A percentile compares a stretch with the other conserved stretches of the same genome.
Evolutionary conservation across 768 basidiomycete genomes (phyloP).

Genomic region (Suillus placidus): DNA sequence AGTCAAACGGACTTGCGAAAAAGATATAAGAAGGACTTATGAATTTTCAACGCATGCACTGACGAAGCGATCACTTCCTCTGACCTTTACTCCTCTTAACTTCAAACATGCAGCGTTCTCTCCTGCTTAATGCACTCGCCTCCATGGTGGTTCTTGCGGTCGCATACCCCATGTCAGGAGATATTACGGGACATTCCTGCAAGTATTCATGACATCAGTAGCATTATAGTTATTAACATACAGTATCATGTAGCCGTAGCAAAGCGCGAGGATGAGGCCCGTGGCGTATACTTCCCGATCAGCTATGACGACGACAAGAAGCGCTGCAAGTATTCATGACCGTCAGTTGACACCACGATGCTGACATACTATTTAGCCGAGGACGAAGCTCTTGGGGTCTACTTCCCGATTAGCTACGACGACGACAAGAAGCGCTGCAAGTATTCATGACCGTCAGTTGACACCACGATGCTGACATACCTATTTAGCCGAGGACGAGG

Average conservation of each 20-base stretch:
- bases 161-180: not conserved
- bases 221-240: not conserved
- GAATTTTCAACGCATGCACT: not conserved
- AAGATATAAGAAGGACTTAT: not conserved
- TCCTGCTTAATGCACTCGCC: not conserved
- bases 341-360: not conserved
- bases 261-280: not conserved
- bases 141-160: not conserved
- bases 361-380: not conserved
- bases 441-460: too few relatives aligned
- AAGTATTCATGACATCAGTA: not conserved
- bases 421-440: too few relatives aligned
- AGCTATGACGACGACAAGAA: not conserved
- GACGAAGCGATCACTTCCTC: not conserved
- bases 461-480: too few relatives aligned
- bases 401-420: too few relatives aligned
- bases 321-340: not conserved
- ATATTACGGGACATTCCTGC: not conserved
- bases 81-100: not conserved
- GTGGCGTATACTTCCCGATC: not conserved
- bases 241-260: not conserved
- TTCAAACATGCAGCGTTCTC: not conserved
- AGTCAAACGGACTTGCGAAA: not conserved
- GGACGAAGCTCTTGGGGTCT: too few relatives aligned
- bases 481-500: too few relatives aligned